These are phyloP conservation scores for Pseudopithomyces maydicus DNA, from an alignment of 2,329 filamentous ascomycete species.

Conservation along the genomic window DNA sequence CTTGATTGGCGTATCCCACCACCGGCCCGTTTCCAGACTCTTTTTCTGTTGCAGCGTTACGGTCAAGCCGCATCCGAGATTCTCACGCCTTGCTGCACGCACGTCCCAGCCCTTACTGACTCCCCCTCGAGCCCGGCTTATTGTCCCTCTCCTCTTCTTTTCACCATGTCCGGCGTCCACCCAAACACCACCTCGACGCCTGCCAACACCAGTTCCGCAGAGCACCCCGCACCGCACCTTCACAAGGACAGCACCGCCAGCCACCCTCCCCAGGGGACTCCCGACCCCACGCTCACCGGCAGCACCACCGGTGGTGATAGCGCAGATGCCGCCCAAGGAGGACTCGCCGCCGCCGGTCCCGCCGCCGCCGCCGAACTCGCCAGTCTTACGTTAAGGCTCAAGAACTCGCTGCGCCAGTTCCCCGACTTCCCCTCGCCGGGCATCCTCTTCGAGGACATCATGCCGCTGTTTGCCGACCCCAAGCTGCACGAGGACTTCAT, in stretches of 20 bases:
- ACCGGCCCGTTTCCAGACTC: constrained; percentile 26
- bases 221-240: constrained; percentile 22
- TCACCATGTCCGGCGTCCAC: constrained; percentile 35
- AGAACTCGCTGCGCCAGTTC: constrained; percentile 78
- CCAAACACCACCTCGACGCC: constrained; percentile 14
- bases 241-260: constrained; percentile 32
- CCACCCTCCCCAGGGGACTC: constrained; percentile 37
- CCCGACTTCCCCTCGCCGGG: constrained; percentile 90
- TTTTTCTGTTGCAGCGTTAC: constrained; percentile 17
- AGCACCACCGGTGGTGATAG: constrained; percentile 12
- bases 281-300: constrained; percentile 41
- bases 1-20: background rate
- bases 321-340: constrained; percentile 53
- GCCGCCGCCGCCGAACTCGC: constrained; percentile 56
- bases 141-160: constrained; percentile 22
- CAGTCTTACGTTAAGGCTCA: constrained; percentile 69
- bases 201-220: constrained; percentile 22
- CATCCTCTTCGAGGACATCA: constrained; percentile 97
- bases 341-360: constrained; percentile 55
- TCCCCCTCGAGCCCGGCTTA: constrained; percentile 13
- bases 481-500: constrained; percentile 76
- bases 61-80: constrained; percentile 20
- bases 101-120: constrained; percentile 8
- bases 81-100: constrained; percentile 18
- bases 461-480: constrained; percentile 88